Base-by-base conservation (phyloP, 2,329 filamentous ascomycete species). In the Lasiodiplodia sp. region DNA sequence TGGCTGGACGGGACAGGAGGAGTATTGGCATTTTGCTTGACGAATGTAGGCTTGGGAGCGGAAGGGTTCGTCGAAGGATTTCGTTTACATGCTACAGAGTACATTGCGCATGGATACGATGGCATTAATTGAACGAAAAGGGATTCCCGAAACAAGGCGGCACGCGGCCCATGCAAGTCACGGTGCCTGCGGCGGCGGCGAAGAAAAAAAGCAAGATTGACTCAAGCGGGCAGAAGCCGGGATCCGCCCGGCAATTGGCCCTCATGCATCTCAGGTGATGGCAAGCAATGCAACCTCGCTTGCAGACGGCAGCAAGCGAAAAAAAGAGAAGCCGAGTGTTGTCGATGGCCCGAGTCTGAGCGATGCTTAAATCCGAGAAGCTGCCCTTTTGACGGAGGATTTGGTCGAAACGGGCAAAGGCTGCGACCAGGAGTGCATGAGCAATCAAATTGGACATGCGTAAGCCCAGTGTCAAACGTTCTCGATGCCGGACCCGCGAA, bases 61-160 rank as follows among this genome's bases (percentile, higher is more conserved):
- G 31, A 23, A 34, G 44, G 2, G 38, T n/a, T 12, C 23, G 18
- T 34, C 18, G 18, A 25, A 7, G 44, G 60, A 52, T 52, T 52
- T 38, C 28, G 60, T 64, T 64, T 64, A 64, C 31, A 52, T 64
- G 60, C 60, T 64, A 63, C 58, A 37, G 58, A 44, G 51, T 51
- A 51, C 40, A 63, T 23, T 23, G 40, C 44, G 44, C 60, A 63
- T 52, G 44, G 51, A 52, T 52, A 63, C 60, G 60, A 53, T 21
- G 31, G 40, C 18, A 40, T 64, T 52, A 64, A 47, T 64, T 64
- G 60, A 47, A n/a, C 47, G 25, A 64, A 21, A 47, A 34, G 4
- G 16, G 31, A 3, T 21, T 47, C 44, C 60, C 60, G 60, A 64
- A 28, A 40, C 60, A 21, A 10, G 25, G 25, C 38, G 37, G 34